These are phyloP conservation scores for Euphrasia confusa DNA, from an alignment of 257 asterid genomes.

Conservation along the genomic window DNA sequence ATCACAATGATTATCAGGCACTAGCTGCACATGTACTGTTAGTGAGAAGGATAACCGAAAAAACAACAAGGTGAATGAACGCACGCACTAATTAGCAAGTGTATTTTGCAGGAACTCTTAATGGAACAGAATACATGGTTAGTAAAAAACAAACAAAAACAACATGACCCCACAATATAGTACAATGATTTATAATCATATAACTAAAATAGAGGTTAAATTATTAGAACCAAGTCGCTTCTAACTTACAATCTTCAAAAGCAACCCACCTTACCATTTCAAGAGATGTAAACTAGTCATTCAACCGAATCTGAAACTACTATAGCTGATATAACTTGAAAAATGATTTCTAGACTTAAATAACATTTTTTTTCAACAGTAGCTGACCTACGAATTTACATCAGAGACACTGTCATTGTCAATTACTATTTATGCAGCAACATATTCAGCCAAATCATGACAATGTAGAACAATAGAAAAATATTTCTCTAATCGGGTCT, in stretches of 20 bases:
- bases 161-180: constrained; percentile 13
- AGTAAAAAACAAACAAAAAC: constrained; percentile 6
- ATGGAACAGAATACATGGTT: constrained; percentile 6
- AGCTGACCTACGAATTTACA: constrained; percentile 5
- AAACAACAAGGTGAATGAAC: constrained; percentile 6
- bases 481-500: constrained; percentile 6
- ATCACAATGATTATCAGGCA: constrained; percentile 18
- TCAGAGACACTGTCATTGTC: constrained; percentile 2
- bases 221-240: constrained; percentile 5
- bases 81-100: constrained; percentile 12
- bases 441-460: constrained; percentile 20
- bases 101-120: constrained; percentile 4
- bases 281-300: constrained; percentile 4
- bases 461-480: constrained; percentile 4
- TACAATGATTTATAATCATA: not conserved
- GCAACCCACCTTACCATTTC: constrained; percentile 11
- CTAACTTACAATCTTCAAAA: constrained; percentile 2
- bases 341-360: not conserved
- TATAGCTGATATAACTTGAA: constrained; percentile 4
- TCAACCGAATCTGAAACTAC: constrained; percentile 14
- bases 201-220: not conserved
- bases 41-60: constrained; percentile 1
- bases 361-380: constrained; percentile 12
- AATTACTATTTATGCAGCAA: constrained; percentile 7
- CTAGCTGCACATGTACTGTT: constrained; percentile 12